Base-by-base conservation (phyloP, 2,329 filamentous ascomycete species). In the Aspergillus fumigatus region DNA sequence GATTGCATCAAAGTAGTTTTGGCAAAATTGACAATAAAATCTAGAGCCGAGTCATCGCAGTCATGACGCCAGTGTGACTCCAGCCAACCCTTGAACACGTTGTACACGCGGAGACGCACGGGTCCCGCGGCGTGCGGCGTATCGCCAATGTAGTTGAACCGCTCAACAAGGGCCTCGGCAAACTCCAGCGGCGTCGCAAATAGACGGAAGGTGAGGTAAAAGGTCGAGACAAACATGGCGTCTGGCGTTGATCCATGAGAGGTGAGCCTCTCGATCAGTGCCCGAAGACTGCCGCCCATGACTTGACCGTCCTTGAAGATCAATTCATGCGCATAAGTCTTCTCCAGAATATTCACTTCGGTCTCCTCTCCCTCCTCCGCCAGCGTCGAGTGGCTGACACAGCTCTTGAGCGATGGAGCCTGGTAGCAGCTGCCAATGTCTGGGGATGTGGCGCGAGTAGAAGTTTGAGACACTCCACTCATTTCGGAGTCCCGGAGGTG, bases 51-150 rank as follows among this genome's bases (percentile, higher is more conserved):
- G 53, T 84, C 84, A 70, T 99, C 94, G 10, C 87, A 86, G 57
- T 91, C 85, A 61, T 90, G 85, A 50, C 89, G 86, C 93, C 94
- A 99, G 74, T 99, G 92, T 6, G 89, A 94, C 76, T 97, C 94
- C 21, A 99, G 79, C 94, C 94, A 99, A 45, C 90, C 89, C 75
- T 99, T 99, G 81, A 99, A 91, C 55, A 92, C 88, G 70, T 99
- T 97, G 79, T 95, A 97, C 1, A 97, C 91, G 52, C 94, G 86
- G 50, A 99, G 79, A 51, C 92, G 87, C 23, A 97, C 93, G 0
- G 93, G 90, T 2, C 82, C 84, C 23, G 92, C 87, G 60, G 92
- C 84, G 57, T 86, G 83, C 23, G 86, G 84, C 50, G 87, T 89
- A 58, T 94, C 88, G 11, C 85, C 88, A 40, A 96, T 88, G 65